Base-by-base conservation (phyloP, 2,329 filamentous ascomycete species). In the Botrytis galanthina region DNA sequence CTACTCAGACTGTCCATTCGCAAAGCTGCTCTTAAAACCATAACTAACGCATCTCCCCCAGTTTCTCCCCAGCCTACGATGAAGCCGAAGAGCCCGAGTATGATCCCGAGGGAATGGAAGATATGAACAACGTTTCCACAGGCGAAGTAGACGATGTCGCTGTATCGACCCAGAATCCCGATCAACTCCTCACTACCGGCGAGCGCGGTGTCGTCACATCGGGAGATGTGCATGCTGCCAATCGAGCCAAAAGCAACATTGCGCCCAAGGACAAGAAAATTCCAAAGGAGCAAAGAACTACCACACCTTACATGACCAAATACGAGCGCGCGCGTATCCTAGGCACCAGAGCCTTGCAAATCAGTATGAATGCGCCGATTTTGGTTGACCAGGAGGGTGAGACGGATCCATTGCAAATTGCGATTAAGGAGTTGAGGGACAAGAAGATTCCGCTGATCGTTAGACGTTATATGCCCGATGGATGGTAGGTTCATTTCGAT, bases 241-340 rank as follows among this genome's bases (percentile, higher is more conserved):
- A 87, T 80, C 84, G 84, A 73, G 88, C 87, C 81, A 83, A 83
- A 73, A 85, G 82, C 78, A 86, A 88, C 71, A 88, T 87, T 81
- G 85, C 86, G 67, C 84, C 87, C 80, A 90, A 90, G 81, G 89
- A 95, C 84, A 98, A 97, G 88, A 97, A 94, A 85, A 95, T 99
- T 68, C 89, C 94, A 73, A 93, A 93, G 78, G 93, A 95, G 77
- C 89, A 97, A 84, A 90, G 96, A 79, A 92, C 90, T 37, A 99
- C 96, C 14, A 99, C 96, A 42, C 96, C 95, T 3, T 99, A 98
- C 85, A 97, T 99, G 95, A 99, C 96, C 78, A 99, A 99, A 86
- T 99, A 99, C 84, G 96, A 99, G 87, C 90, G 91, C 79, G 96
- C 96, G 76, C 91, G 96, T 81, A 95, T 99, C 74, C 85, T 99